These are phyloP conservation scores for Gardenia jasminoides DNA, from an alignment of 257 asterid species.

Conservation along the genomic window DNA sequence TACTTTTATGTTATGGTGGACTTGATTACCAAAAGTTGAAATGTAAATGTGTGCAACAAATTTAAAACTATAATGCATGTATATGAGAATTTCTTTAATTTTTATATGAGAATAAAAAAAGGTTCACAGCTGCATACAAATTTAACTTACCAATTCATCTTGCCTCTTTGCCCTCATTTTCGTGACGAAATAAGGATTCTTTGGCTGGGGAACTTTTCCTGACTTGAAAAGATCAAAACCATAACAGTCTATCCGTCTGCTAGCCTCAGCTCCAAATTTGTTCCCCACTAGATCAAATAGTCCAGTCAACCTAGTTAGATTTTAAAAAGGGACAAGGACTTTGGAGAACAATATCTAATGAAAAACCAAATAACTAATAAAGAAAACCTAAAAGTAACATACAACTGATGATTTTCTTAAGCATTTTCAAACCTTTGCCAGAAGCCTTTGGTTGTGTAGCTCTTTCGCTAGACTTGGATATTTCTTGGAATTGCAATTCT, in stretches of 20 bases:
- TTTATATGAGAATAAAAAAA: no score
- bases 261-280: neutral
- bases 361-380: no score
- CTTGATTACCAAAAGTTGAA: no score
- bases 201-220: slow-evolving; percentile 16
- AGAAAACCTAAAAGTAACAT: no score
- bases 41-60: no score
- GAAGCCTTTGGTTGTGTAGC: neutral
- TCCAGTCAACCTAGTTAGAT: neutral
- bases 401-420: neutral
- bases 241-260: neutral
- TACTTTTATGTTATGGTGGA: no score
- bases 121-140: no score
- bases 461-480: neutral
- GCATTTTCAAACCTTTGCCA: no score
- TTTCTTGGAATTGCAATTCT: neutral
- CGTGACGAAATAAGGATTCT: slow-evolving; percentile 15
- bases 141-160: neutral
- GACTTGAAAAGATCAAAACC: slow-evolving; percentile 24
- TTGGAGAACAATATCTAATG: no score
- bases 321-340: neutral
- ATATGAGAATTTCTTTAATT: no score
- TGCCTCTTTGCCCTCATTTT: neutral
- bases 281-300: neutral
- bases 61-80: no score